Evolutionary conservation across 306 rosid species (phyloP).

Genomic region (Nissolia schottii): DNA sequence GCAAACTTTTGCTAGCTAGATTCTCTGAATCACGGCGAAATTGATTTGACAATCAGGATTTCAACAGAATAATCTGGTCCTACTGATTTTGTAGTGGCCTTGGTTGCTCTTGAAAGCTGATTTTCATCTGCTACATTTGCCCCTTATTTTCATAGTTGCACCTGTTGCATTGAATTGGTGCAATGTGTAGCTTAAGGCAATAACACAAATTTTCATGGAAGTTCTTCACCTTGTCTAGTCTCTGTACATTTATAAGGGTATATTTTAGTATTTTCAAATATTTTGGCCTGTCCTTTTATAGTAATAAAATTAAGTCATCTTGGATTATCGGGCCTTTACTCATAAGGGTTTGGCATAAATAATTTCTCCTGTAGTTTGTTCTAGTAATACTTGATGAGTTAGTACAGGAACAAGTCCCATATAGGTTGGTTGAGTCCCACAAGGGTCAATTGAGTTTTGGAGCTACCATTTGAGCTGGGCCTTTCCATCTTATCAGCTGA

Average conservation of each 20-base stretch:
- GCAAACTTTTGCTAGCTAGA: background rate
- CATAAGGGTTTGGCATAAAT: background rate
- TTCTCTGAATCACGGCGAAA: background rate
- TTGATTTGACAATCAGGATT: conserved; percentile 15
- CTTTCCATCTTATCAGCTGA: background rate
- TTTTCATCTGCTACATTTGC: background rate
- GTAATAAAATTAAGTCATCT: conserved; percentile 3
- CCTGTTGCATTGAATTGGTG: conserved; percentile 11
- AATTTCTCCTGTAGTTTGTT: background rate
- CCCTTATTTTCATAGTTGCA: background rate
- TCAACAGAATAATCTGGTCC: conserved; percentile 8
- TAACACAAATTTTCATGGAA: background rate
- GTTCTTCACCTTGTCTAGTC: background rate
- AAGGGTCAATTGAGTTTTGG: conserved; percentile 2
- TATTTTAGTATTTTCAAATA: conserved; percentile 3
- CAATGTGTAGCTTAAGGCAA: background rate
- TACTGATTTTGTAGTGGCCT: background rate
- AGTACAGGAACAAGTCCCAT: background rate
- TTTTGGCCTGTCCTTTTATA: background rate
- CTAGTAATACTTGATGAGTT: background rate
- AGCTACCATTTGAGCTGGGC: background rate
- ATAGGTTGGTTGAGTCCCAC: conserved; percentile 1
- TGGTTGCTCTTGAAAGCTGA: conserved; percentile 1
- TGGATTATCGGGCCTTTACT: background rate
- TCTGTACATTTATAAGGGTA: background rate